These are phyloP conservation scores for Takashimella tepidaria DNA, from an alignment of 1,284 basidiomycete species.

Conservation along the genomic window DNA sequence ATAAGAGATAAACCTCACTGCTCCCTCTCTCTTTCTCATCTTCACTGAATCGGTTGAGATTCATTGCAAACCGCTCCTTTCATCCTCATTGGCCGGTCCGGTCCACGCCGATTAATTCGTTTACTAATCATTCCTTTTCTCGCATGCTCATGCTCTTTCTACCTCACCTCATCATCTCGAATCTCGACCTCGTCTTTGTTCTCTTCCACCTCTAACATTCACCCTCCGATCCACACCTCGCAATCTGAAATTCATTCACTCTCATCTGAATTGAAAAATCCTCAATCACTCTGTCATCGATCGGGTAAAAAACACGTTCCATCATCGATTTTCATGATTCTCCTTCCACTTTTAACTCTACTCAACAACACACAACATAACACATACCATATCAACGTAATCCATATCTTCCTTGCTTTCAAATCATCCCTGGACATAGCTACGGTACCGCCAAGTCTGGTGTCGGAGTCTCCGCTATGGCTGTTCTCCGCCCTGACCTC, in stretches of 20 bases:
- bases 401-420: background rate
- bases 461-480: slow-evolving; percentile 98
- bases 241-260: background rate
- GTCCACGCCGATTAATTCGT: background rate
- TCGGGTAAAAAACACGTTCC: too few relatives aligned
- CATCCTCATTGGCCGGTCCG: background rate
- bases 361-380: background rate
- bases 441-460: slow-evolving; percentile 97
- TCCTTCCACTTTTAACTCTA: background rate
- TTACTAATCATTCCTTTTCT: too few relatives aligned
- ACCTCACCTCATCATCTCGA: background rate
- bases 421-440: slow-evolving; percentile 24
- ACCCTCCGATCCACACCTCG: background rate
- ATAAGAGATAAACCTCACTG: too few relatives aligned
- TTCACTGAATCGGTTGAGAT: background rate
- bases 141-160: background rate
- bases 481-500: slow-evolving; percentile 86
- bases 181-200: background rate
- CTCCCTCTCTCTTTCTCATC: background rate
- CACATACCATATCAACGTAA: too few relatives aligned
- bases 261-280: background rate
- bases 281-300: background rate
- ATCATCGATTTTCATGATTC: background rate
- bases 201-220: background rate
- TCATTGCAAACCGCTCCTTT: background rate